Percentiles rank a stretch among this genome's conserved stretches.
Conservation (phyloP, 192 early-diverging fungal genomes). For the Rhizophlyctis rosea region DNA sequence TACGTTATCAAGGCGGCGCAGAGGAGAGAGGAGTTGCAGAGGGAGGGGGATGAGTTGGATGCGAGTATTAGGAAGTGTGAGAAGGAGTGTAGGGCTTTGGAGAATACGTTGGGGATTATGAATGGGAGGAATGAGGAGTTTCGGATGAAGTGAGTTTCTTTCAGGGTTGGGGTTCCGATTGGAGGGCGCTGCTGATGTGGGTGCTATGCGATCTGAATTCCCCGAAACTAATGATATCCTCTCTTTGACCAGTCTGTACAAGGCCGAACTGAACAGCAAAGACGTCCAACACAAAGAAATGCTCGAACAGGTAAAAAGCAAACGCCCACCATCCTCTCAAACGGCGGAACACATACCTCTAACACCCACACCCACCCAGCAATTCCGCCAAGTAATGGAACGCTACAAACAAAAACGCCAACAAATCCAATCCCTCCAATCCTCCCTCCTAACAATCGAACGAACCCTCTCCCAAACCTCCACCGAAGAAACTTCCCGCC, state of each 20-base stretch:
- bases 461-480: conserved; percentile 22
- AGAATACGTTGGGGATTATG: conserved; percentile 61
- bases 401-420: conserved; percentile 48
- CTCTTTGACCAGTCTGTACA: conserved; percentile 44
- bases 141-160: conserved; percentile 48
- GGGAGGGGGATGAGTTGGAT: conserved; percentile 60
- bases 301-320: conserved; percentile 46
- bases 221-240: no score
- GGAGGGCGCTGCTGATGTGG: background rate
- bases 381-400: conserved; percentile 56
- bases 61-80: conserved; percentile 57
- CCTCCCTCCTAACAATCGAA: conserved; percentile 38
- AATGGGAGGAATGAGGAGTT: conserved; percentile 58
- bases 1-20: conserved; percentile 63
- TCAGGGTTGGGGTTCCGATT: conserved; percentile 9
- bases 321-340: background rate
- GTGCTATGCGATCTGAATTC: no score
- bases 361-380: conserved; percentile 14
- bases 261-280: conserved; percentile 48
- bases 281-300: conserved; percentile 60
- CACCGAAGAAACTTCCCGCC: conserved; percentile 36
- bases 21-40: conserved; percentile 54
- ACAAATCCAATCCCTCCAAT: conserved; percentile 50
- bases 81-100: conserved; percentile 61
- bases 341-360: background rate